Conservation (phyloP, 345 rosid genomes). For the Capsella bursapastoris region DNA sequence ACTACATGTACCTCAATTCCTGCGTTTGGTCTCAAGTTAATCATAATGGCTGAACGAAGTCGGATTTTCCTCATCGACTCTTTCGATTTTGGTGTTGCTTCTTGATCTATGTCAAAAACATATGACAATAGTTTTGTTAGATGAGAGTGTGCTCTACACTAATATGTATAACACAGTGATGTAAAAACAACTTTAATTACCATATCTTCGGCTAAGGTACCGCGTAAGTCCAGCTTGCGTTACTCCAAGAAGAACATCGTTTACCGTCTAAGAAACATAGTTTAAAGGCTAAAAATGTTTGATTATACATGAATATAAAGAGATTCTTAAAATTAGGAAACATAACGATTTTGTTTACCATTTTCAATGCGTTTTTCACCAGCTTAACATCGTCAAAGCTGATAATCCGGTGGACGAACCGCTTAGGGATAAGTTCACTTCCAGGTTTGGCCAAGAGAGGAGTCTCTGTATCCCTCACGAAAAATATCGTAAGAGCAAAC, state of each 20-base stretch:
- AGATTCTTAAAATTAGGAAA: neutral
- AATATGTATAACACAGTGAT: neutral
- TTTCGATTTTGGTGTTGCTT: conserved; percentile 32
- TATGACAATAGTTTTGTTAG: conserved; percentile 27
- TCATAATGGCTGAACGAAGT: conserved; percentile 56
- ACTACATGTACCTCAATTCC: conserved; percentile 56
- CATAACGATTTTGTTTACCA: conserved; percentile 20
- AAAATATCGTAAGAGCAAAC: conserved; percentile 51
- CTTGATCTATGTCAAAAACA: conserved; percentile 38
- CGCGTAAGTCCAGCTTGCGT: conserved; percentile 76
- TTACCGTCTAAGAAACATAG: conserved; percentile 58
- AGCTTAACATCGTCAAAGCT: conserved; percentile 69
- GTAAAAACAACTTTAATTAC: conserved; percentile 42
- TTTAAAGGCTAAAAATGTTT: neutral
- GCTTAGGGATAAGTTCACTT: conserved; percentile 39
- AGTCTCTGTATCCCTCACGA: conserved; percentile 57
- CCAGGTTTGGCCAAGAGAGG: conserved; percentile 53
- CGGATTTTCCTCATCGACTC: conserved; percentile 47
- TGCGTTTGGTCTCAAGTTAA: conserved; percentile 60
- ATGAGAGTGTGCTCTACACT: neutral
- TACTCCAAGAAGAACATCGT: conserved; percentile 70
- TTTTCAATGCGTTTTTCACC: conserved; percentile 42
- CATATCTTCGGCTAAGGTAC: conserved; percentile 60
- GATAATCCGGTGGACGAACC: conserved; percentile 53
- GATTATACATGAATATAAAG: neutral